Evolutionary conservation across 495 filamentous ascomycete species (phyloP).

Genomic region (Letharia lupina): DNA sequence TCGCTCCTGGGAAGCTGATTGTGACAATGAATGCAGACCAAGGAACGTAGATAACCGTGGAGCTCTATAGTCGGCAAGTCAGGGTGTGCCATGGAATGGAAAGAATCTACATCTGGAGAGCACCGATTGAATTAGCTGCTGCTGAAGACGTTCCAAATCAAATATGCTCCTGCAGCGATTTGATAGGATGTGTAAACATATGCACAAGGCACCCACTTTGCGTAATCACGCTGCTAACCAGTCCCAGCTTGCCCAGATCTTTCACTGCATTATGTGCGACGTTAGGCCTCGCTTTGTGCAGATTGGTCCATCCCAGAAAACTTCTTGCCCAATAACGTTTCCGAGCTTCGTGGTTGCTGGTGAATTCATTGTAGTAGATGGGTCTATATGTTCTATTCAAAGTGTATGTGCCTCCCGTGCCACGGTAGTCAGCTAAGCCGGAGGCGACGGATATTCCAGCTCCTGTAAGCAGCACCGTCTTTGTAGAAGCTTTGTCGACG

Average conservation of each 20-base stretch:
- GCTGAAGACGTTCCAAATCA: not conserved
- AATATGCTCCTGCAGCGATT: not conserved
- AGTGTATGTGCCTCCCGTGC: constrained; percentile 81
- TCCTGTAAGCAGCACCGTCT: constrained; percentile 76
- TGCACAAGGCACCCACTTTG: constrained; percentile 46
- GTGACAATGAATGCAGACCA: constrained; percentile 72
- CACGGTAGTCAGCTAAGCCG: constrained; percentile 88
- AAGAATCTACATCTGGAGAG: constrained; percentile 72
- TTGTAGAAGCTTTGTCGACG: constrained; percentile 35
- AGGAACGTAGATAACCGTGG: constrained; percentile 77
- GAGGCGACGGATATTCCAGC: constrained; percentile 91
- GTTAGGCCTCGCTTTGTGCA: constrained; percentile 73
- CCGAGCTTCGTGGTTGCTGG: constrained; percentile 70
- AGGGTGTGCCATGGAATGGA: constrained; percentile 74
- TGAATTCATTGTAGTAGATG: constrained; percentile 88
- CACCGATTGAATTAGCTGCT: not conserved
- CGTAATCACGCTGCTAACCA: constrained; percentile 72
- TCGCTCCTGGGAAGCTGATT: constrained; percentile 55
- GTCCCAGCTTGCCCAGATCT: constrained; percentile 58
- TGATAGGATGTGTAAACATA: not conserved
- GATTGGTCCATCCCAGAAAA: constrained; percentile 82
- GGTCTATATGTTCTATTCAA: constrained; percentile 82
- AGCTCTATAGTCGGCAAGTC: constrained; percentile 68
- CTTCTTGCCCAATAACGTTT: constrained; percentile 96
- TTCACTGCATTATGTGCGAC: constrained; percentile 66